Evolutionary conservation across 2,329 filamentous ascomycete species (phyloP), one percentile per base, ranked within the genome.

Genomic region (Aschersonia sp.): DNA sequence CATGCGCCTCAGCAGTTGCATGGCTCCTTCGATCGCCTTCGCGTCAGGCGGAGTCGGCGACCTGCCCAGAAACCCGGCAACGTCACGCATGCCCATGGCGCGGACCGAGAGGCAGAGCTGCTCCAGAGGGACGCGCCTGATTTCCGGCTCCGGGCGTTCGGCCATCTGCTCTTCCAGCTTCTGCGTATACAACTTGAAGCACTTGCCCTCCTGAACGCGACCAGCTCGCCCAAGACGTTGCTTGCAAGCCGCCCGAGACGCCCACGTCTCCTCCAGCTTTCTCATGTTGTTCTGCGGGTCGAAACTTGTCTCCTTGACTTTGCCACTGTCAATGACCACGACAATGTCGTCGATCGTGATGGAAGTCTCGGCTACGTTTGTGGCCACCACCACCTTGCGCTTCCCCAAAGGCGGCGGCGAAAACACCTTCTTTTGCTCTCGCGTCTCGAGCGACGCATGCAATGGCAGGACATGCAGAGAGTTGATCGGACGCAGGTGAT

Each of bases 341-440:
- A 97, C 85, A 47, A 98, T 86, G 60, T 98, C 92, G 60, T 96
- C 89, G 51, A 98, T 98, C 0, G 92, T 98, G 61, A 98, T 97
- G 2, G 92, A 97, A 0, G 92, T 98, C 63, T 98, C 92, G 2
- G 92, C 92, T 2, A 98, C 90, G 58, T 98, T 98, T 43, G 92
- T 98, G 1, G 92, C 87, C 6, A 90, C 86, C 35, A 98, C 85
- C 10, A 98, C 79, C 65, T 98, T 98, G 37, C 92, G 77, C 65
- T 87, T 89, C 0, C 88, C 88, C 3, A 68, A 63, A 0, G 90
- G 89, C 5, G 92, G 69, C 11, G 73, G 72, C 31, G 78, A 73
- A 60, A 98, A 98, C 1, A 98, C 92, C 30, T 80, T 77, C 51
- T 85, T 83, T 63, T 98, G 92, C 56, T 97, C 90, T 2, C 75